Conservation (phyloP, 257 asterid genomes). For the Plantago elongata region DNA sequence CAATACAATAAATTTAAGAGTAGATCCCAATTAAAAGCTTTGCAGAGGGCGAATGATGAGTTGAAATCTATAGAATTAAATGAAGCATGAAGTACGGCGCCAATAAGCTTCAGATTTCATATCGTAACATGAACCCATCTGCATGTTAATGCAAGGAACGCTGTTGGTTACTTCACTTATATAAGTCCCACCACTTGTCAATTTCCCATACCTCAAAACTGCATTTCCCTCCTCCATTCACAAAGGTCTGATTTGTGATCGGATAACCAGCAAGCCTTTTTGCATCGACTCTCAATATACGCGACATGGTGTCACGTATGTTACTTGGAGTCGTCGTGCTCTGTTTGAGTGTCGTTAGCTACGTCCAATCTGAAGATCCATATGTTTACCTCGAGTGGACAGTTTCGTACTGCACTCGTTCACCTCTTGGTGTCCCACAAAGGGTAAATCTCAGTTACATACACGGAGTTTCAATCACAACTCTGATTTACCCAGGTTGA, state of each 20-base stretch:
- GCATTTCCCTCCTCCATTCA: neutral
- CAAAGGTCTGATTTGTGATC: neutral
- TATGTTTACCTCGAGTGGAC: slow-evolving; percentile 48
- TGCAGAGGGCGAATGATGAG: neutral
- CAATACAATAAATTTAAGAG: slow-evolving; percentile 22
- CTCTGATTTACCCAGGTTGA: no score
- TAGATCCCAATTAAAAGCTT: neutral
- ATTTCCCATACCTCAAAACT: slow-evolving; percentile 3
- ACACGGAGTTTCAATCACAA: neutral
- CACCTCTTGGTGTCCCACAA: slow-evolving; percentile 71
- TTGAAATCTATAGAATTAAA: slow-evolving; percentile 33
- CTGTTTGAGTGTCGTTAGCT: slow-evolving; percentile 25
- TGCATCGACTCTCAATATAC: neutral
- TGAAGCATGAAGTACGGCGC: slow-evolving; percentile 57
- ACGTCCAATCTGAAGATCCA: slow-evolving; percentile 55
- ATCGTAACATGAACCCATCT: slow-evolving; percentile 31
- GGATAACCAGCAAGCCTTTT: neutral
- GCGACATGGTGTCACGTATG: neutral
- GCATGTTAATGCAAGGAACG: slow-evolving; percentile 39
- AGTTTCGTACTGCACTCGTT: slow-evolving; percentile 45
- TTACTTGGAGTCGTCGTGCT: slow-evolving; percentile 38
- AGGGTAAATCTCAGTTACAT: slow-evolving; percentile 33
- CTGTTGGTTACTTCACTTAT: slow-evolving; percentile 25
- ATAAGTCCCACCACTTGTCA: slow-evolving; percentile 22
- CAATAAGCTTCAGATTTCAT: slow-evolving; percentile 38